Base-by-base conservation (phyloP, 768 basidiomycete species). In the Coprinopsis strossmayeri region DNA sequence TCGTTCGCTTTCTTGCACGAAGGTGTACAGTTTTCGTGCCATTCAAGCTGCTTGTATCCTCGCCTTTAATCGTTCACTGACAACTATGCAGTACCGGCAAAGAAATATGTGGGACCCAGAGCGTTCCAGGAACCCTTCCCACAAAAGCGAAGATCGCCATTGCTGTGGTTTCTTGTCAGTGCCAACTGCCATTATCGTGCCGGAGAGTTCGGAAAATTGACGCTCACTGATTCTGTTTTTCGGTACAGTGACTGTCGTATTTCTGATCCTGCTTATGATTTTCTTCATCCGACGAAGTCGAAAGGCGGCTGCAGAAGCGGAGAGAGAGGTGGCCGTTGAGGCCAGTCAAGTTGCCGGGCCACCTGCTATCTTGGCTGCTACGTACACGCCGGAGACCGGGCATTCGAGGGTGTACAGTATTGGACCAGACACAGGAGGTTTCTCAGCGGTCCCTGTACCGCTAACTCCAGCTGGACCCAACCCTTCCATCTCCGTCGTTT, bases 371-470 rank as follows among this genome's bases (percentile, higher is more conserved):
- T 26, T 50, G 15, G 26, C 30, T 21, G 49, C 49, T 2, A 50
- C 49, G 5, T 50, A 50, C 21, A 50, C 43, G 9, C 49, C 49
- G 9, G 49, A 34, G 9, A 45, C 49, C 11, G 49, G 49, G 20
- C 49, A 50, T 34, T 50, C 49, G 10, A 27, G 43, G 11, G 32
- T 50, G 3, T 50, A 50, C 49, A 44, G 42, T 34, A 50, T 50
- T 20, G 49, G 49, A 9, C 43, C 43, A 3, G 43, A 45, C n/a
- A 50, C 20, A 7, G 30, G 42, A 9, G 49, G 43, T 5, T 37
- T 43, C n/a, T 32, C 40, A 3, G 49, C 42, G 2, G 34, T 50
- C 12, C 26, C 40, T 10, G 41, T 41, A 5, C n/a, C 49, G 11
- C 18, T 49, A 28, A 49, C 43, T 7, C 12, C 43, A 27, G 28